Percentiles rank a stretch among this genome's conserved stretches.
phyloP scores from a whole-genome alignment of 139 green algal species.

The Penium margaritaceum region DNA sequence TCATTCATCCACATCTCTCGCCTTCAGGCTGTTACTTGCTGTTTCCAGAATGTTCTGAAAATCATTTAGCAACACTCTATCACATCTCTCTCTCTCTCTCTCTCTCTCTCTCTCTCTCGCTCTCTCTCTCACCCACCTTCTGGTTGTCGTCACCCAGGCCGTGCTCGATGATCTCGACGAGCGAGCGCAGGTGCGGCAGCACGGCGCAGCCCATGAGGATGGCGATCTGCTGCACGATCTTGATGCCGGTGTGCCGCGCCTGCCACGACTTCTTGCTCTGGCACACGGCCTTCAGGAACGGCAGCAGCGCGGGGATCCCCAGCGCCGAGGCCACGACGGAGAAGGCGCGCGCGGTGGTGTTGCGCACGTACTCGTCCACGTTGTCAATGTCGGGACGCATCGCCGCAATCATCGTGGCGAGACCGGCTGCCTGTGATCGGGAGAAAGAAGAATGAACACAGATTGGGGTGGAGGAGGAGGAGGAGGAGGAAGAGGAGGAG shows the following conservation, averaged over 20 bases:
- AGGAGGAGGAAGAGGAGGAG: neutral
- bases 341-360: conserved; percentile 88
- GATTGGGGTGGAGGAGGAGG: neutral
- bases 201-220: conserved; percentile 90
- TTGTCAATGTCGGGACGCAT: conserved; percentile 99
- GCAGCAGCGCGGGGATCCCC: conserved; percentile 90
- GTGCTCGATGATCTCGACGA: conserved; percentile 96
- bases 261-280: conserved; percentile 93
- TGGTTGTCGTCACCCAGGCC: conserved; percentile 61
- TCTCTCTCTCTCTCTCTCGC: too few relatives aligned
- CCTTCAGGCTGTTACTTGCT: too few relatives aligned
- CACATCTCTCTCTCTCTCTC: too few relatives aligned
- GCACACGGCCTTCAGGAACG: conserved; percentile 98
- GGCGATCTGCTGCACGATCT: conserved; percentile 97
- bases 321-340: conserved; percentile 84
- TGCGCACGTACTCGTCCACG: conserved; percentile 95
- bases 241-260: conserved; percentile 95
- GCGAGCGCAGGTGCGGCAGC: conserved; percentile 85
- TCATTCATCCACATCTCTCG: too few relatives aligned
- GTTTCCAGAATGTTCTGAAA: too few relatives aligned
- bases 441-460: neutral
- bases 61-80: too few relatives aligned
- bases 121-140: conserved; percentile 48
- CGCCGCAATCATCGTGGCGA: conserved; percentile 93
- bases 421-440: conserved; percentile 55